These are phyloP conservation scores for Orbilia blumenaviensis DNA, from an alignment of 2,329 filamentous ascomycete genomes.

Conservation along the genomic window DNA sequence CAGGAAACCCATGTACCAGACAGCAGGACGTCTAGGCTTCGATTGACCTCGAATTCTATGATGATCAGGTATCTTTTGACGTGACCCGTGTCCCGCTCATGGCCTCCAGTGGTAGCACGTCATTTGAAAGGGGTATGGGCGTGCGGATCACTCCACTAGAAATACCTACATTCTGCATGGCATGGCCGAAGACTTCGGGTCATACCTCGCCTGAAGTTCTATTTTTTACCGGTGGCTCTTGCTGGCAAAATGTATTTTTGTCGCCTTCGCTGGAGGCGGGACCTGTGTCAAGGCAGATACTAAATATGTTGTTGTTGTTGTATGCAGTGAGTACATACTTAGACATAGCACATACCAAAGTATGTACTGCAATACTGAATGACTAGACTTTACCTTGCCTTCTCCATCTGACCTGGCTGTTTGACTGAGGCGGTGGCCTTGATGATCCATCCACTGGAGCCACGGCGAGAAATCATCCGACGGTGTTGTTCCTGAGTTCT, in stretches of 20 bases:
- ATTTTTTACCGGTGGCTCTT: slow-evolving; percentile 19
- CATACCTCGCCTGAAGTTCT: slow-evolving; percentile 25
- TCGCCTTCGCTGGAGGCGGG: slow-evolving; percentile 33
- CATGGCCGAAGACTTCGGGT: neutral
- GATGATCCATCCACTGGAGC: slow-evolving; percentile 1
- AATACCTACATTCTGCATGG: neutral
- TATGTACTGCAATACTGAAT: too few relatives aligned
- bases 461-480: slow-evolving; percentile 43
- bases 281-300: slow-evolving; percentile 11
- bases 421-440: slow-evolving; percentile 28
- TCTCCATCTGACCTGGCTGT: slow-evolving; percentile 9
- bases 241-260: slow-evolving; percentile 33
- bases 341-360: too few relatives aligned
- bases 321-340: neutral
- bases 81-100: slow-evolving; percentile 31
- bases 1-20: slow-evolving; percentile 41
- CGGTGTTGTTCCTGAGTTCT: slow-evolving; percentile 12
- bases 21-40: slow-evolving; percentile 12
- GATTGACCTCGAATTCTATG: slow-evolving; percentile 45
- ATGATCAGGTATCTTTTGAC: slow-evolving; percentile 35
- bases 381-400: too few relatives aligned
- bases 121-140: slow-evolving; percentile 46
- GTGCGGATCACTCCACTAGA: slow-evolving; percentile 43
- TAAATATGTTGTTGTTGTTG: neutral
- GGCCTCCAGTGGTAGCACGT: slow-evolving; percentile 39